phyloP scores from a whole-genome alignment of 176 grass and related monocot genomes.

The Triticum turgidum region DNA sequence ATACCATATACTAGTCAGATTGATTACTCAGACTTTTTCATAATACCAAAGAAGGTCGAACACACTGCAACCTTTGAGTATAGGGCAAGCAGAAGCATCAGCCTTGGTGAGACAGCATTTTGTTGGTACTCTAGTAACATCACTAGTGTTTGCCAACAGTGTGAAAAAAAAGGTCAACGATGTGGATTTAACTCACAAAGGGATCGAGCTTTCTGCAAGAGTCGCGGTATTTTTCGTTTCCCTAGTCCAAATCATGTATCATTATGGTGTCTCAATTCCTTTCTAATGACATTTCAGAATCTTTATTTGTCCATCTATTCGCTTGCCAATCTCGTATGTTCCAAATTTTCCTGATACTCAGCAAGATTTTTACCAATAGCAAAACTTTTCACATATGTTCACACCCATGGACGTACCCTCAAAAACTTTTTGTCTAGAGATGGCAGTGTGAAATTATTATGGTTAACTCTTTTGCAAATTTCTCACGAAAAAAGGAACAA shows the following conservation, averaged over 20 bases:
- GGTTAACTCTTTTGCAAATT: not conserved
- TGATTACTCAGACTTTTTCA: not conserved
- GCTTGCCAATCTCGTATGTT: not conserved
- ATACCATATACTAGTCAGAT: not conserved
- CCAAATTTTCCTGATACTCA: not conserved
- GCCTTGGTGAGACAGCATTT: slow-evolving; percentile 6
- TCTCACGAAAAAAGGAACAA: not conserved
- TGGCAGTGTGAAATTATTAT: not conserved
- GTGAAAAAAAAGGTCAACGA: not conserved
- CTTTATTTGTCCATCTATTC: not conserved
- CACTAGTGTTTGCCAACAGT: slow-evolving; percentile 10
- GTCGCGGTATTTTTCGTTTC: not conserved
- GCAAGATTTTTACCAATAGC: not conserved
- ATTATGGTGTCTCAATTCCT: not conserved
- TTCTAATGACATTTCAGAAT: not conserved
- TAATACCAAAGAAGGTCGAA: not conserved
- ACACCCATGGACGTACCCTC: not conserved
- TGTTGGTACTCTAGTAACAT: slow-evolving; percentile 14
- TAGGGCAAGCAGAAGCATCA: slow-evolving; percentile 6
- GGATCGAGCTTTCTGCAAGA: slow-evolving; percentile 37
- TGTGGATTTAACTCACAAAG: slow-evolving; percentile 35
- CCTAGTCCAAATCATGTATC: not conserved
- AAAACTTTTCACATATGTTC: not conserved
- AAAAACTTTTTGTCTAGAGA: not conserved
- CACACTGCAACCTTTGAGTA: not conserved